Evolutionary conservation across 352 stramenopile species (phyloP), one percentile per base, ranked within the genome.

Genomic region (Elongisporangium prolatum): DNA sequence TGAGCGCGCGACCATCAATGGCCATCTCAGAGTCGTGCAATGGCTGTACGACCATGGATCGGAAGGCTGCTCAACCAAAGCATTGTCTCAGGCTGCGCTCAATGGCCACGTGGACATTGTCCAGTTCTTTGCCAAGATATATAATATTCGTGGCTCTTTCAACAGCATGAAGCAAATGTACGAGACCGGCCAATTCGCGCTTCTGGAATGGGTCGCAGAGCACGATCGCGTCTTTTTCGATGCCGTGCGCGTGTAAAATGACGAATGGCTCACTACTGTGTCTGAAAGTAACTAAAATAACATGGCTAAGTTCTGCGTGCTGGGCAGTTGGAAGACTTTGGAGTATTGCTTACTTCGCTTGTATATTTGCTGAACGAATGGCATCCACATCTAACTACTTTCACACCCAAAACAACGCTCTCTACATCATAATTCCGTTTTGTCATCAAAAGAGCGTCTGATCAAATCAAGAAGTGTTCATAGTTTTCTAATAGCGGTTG

Each of bases 51-150:
- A 59, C 9, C 61, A 72, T 40, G 66, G 69, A 5, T 56, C 22
- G 0, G 69, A 77, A 18, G 69, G 69, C 2, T 77, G 69, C 37
- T 68, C 69, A 13, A 68, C 64, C 21, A 62, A 56, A 8, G 68
- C 68, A 6, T 69, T 75, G 68, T 14, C 28, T 40, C 28, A 40
- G 8, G 28, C 28, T 40, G 28, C 28, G 28, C 28, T 40, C 28
- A 40, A 40, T 40, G 28, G 28, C 28, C 28, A 40, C 28, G 1
- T 40, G 28, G 28, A 40, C 5, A 40, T 40, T 40, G 8, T 40
- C 28, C 9, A 40, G 28, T 40, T 40, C 28, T 40, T 40, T 40
- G 28, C 28, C 28, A 40, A 40, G 28, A 40, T 40, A 5, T 40
- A 14, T 9, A 40, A 40, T 13, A 40, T 40, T 9, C 28, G 28